These are phyloP conservation scores for Geoglossum cookeanum DNA, from an alignment of 2,329 filamentous ascomycete species.

Conservation along the genomic window DNA sequence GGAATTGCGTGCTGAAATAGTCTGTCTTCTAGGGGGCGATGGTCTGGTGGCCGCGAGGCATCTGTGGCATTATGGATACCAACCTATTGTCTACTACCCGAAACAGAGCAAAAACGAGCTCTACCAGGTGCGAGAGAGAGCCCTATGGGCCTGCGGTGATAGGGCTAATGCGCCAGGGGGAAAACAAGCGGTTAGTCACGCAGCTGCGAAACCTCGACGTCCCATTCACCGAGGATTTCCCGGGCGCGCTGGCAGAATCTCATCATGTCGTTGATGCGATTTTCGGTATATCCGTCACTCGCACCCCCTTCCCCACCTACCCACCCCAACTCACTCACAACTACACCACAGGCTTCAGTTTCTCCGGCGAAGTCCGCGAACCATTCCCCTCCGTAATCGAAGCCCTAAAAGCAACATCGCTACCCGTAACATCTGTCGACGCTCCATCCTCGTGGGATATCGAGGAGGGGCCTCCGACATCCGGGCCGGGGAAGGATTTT, in stretches of 20 bases:
- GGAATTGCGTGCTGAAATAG: too few species aligned
- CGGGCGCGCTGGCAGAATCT: slow-evolving; percentile 40
- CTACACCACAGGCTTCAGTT: slow-evolving; percentile 55
- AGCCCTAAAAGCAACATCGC: slow-evolving; percentile 48
- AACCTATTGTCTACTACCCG: slow-evolving; percentile 76
- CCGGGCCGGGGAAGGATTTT: slow-evolving; percentile 61
- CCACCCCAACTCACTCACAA: not conserved
- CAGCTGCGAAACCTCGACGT: slow-evolving; percentile 71
- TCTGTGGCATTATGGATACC: slow-evolving; percentile 79
- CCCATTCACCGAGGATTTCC: slow-evolving; percentile 70
- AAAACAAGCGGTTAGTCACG: slow-evolving; percentile 49
- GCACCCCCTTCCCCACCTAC: not conserved
- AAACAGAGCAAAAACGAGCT: slow-evolving; percentile 82
- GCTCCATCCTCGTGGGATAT: slow-evolving; percentile 93
- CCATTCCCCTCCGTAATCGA: slow-evolving; percentile 72
- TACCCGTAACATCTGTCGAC: slow-evolving; percentile 78
- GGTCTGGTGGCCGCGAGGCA: slow-evolving; percentile 88
- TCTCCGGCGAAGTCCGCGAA: slow-evolving; percentile 78
- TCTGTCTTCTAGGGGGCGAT: slow-evolving; percentile 49
- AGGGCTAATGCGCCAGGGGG: too few species aligned
- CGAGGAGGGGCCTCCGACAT: slow-evolving; percentile 58
- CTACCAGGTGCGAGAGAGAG: slow-evolving; percentile 43
- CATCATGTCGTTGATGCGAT: slow-evolving; percentile 85
- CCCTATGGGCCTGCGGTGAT: too few species aligned
- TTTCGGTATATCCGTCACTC: slow-evolving; percentile 51